Base-by-base conservation (phyloP, 73 alveolate species). In the Tetrahymena borealis region DNA sequence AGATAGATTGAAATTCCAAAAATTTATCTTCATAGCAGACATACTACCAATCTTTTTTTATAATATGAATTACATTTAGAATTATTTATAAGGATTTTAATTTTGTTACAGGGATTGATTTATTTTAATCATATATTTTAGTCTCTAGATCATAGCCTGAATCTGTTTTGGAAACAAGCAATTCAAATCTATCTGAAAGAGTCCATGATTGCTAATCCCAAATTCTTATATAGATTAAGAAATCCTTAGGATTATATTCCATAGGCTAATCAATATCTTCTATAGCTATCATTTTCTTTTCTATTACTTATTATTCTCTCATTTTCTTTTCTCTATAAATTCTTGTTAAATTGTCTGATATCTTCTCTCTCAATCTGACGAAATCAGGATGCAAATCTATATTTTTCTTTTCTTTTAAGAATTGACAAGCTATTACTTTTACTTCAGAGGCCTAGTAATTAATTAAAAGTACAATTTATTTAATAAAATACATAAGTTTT, bases 281-380 rank as follows among this genome's bases (percentile, higher is more conserved):
- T 1, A 92, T 92, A 28, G 95, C 92, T 33, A 92, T 92, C 95
- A 92, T 92, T 78, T 91, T 92, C 92, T 78, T 92, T 39, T 92
- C 95, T 24, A 92, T 79, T n/a, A 92, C 90, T 78, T 91, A 78
- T 38, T 92, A 78, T 11, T 92, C 95, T 78, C 90, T 92, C 90
- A 92, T 39, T 39, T 91, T 77, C 36, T 78, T 92, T 39, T 92
- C 95, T 78, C 95, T 92, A 78, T 92, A 92, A 7, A 92, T 91
- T 78, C 90, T 92, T 38, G 90, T 92, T 32, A 92, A 92, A 39
- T 91, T 79, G 37, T 92, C 95, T 10, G 95, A 91, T 1, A 92
- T 78, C 33, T 91, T 92, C 78, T 92, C 95, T 36, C 95, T 38
- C 11, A 92, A 85, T 36, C 95, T 92, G 11, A 92, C 79, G 13